Percentiles rank a stretch among this genome's conserved stretches.
Conservation (phyloP, 495 filamentous ascomycete species). For the Glonium stellatum region DNA sequence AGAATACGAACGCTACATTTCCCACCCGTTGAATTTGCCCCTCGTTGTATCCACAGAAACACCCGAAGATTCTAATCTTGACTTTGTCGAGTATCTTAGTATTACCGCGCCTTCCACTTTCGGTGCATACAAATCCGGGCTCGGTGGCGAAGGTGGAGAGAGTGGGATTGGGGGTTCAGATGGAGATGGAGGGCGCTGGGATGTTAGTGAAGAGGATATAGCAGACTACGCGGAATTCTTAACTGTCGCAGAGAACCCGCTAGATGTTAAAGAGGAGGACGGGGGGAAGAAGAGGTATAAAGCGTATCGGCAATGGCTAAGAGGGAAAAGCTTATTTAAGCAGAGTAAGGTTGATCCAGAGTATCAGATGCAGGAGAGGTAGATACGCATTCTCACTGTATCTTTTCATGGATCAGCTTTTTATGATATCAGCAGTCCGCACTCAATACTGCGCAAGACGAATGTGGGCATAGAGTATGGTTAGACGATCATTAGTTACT, state of each 20-base stretch:
- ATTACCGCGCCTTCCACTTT: constrained; percentile 1
- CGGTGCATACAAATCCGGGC: background rate
- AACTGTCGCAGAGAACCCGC: constrained; percentile 66
- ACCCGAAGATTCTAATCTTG: constrained; percentile 43
- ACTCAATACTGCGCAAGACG: too few species aligned
- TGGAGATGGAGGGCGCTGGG: constrained; percentile 9
- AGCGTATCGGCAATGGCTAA: constrained; percentile 88
- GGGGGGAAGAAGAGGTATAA: constrained; percentile 86
- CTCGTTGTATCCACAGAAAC: constrained; percentile 73
- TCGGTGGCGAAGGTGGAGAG: constrained; percentile 1
- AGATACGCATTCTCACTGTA: background rate
- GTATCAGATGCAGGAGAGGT: constrained; percentile 15
- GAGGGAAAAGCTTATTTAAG: constrained; percentile 89
- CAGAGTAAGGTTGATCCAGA: constrained; percentile 51
- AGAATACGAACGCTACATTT: constrained; percentile 87
- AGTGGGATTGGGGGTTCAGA: background rate
- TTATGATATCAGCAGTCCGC: too few species aligned
- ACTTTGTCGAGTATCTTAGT: constrained; percentile 65
- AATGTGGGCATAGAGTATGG: too few species aligned
- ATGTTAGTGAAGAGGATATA: constrained; percentile 57
- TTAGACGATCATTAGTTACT: too few species aligned
- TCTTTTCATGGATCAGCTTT: too few species aligned
- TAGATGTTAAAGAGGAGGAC: constrained; percentile 84
- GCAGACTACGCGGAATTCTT: constrained; percentile 70
- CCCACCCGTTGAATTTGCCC: constrained; percentile 81